These are phyloP conservation scores for Durusdinium trenchii DNA, from an alignment of 73 alveolate genomes.

Conservation along the genomic window DNA sequence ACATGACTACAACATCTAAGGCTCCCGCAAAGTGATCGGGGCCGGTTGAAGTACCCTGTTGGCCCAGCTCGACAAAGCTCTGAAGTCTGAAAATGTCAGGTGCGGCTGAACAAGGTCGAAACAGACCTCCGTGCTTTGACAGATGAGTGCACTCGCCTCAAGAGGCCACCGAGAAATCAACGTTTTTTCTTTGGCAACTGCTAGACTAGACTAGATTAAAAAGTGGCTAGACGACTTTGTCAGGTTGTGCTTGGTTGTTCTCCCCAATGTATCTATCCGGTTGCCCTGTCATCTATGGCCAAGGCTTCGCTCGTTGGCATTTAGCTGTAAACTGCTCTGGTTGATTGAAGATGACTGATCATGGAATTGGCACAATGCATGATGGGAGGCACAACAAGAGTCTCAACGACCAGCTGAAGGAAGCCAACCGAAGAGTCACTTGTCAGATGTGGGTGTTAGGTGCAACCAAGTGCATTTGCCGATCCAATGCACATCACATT, in stretches of 20 bases:
- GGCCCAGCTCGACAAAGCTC: too few species aligned
- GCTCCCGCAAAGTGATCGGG: too few species aligned
- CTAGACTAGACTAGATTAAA: too few species aligned
- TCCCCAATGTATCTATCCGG: background rate
- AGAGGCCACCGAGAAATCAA: background rate
- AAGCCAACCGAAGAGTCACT: slow-evolving; percentile 50
- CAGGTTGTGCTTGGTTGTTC: background rate
- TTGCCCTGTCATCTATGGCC: background rate
- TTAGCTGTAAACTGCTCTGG: background rate
- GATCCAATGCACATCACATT: background rate
- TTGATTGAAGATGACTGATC: background rate
- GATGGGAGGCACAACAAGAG: slow-evolving; percentile 63
- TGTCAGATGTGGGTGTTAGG: background rate
- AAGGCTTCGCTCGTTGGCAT: background rate
- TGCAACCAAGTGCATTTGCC: background rate
- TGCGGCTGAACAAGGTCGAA: slow-evolving; percentile 90
- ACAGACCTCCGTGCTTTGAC: slow-evolving; percentile 76
- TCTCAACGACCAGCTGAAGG: slow-evolving; percentile 66
- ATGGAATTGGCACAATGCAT: too few species aligned
- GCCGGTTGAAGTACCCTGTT: too few species aligned
- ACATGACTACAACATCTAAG: too few species aligned
- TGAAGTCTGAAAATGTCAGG: too few species aligned
- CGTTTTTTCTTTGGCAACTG: too few species aligned
- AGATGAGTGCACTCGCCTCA: slow-evolving; percentile 71
- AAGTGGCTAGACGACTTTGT: too few species aligned